A percentile compares a stretch with the other conserved stretches of the same genome.
These are phyloP conservation scores for Colletotrichum incanum DNA, from an alignment of 2,329 filamentous ascomycete species.

Conservation along the genomic window DNA sequence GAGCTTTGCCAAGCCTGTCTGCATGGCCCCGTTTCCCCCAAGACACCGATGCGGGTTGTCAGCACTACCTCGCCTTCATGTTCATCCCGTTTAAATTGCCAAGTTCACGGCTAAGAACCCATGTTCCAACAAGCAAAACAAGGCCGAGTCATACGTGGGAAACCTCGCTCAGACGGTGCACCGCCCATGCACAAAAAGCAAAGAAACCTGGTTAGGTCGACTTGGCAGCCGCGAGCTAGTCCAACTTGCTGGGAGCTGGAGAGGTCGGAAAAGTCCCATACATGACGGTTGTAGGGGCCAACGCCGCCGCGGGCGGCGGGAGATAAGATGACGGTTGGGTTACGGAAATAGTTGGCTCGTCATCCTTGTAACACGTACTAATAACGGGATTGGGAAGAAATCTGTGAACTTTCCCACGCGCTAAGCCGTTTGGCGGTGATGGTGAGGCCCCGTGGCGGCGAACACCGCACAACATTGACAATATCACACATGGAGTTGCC, in stretches of 20 bases:
- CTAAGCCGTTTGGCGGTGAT: slow-evolving; percentile 6
- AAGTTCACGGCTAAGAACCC: slow-evolving; percentile 25
- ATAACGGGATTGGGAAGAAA: background rate
- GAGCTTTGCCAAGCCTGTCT: slow-evolving; percentile 18
- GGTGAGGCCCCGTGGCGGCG: background rate
- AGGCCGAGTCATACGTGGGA: slow-evolving; percentile 31
- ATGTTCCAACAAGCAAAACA: slow-evolving; percentile 12
- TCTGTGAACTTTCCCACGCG: too few species aligned
- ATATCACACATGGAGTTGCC: slow-evolving; percentile 16
- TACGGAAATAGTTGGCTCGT: background rate
- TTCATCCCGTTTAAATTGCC: slow-evolving; percentile 38
- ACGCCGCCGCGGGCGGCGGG: background rate
- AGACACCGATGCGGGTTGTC: background rate
- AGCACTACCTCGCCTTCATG: slow-evolving; percentile 9
- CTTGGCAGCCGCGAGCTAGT: slow-evolving; percentile 22
- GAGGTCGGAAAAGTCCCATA: slow-evolving; percentile 19
- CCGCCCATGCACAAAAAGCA: slow-evolving; percentile 19
- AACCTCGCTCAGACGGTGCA: slow-evolving; percentile 10
- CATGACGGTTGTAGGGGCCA: slow-evolving; percentile 1
- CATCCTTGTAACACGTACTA: background rate
- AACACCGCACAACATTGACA: slow-evolving; percentile 1
- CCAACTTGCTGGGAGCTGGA: slow-evolving; percentile 26
- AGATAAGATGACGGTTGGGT: slow-evolving; percentile 19
- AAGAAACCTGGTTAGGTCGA: slow-evolving; percentile 19
- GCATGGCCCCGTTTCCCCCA: background rate